phyloP scores from a whole-genome alignment of 345 rosid species.

The Cardamine occulta region DNA sequence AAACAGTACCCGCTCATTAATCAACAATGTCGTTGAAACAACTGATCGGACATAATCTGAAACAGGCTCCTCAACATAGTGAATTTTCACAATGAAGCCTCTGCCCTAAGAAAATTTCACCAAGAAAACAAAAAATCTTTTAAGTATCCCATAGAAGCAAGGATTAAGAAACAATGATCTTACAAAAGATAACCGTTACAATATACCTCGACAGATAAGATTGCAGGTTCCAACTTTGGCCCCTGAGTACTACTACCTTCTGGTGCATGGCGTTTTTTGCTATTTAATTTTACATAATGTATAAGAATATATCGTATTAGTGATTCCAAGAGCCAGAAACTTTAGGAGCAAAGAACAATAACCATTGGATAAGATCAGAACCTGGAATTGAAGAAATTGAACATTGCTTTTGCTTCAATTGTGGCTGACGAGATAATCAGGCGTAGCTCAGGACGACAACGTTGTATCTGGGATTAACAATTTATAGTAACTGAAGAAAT shows the following conservation, averaged over 20 bases:
- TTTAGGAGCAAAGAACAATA: slow-evolving; percentile 3
- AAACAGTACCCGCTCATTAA: slow-evolving; percentile 73
- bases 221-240: slow-evolving; percentile 77
- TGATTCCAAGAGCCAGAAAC: slow-evolving; percentile 10
- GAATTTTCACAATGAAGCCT: slow-evolving; percentile 83
- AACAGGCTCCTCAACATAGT: slow-evolving; percentile 87
- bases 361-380: slow-evolving; percentile 38
- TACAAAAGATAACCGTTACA: slow-evolving; percentile 12
- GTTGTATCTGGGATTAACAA: slow-evolving; percentile 65
- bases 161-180: slow-evolving; percentile 1
- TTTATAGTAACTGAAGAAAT: not conserved
- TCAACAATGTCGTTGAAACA: slow-evolving; percentile 75
- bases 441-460: slow-evolving; percentile 87
- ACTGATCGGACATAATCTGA: slow-evolving; percentile 77
- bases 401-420: slow-evolving; percentile 88
- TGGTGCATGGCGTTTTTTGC: slow-evolving; percentile 57
- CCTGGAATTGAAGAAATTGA: slow-evolving; percentile 80
- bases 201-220: slow-evolving; percentile 91
- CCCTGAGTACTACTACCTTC: slow-evolving; percentile 54
- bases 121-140: slow-evolving; percentile 2
- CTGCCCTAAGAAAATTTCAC: slow-evolving; percentile 69
- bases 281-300: slow-evolving; percentile 12
- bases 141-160: not conserved
- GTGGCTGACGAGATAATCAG: slow-evolving; percentile 94
- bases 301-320: not conserved